Base-by-base conservation (phyloP, 495 filamentous ascomycete genomes). In the Hypoxylon trugodes region DNA sequence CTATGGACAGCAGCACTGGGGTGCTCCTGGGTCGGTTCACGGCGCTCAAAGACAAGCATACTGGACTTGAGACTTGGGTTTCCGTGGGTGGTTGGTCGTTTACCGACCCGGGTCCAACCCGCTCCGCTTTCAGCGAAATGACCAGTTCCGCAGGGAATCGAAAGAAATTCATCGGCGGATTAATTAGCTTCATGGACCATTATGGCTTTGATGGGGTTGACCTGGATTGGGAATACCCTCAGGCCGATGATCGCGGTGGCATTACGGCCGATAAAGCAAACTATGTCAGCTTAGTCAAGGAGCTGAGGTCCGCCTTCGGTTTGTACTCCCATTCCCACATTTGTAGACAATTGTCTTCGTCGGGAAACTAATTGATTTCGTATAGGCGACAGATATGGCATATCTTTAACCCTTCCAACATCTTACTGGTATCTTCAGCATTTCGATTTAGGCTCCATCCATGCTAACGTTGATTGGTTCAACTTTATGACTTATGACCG, bases 171-270 rank as follows among this genome's bases (percentile, higher is more conserved):
- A 79, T 85, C 49, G 26, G 51, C 10, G 79, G 73, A 0, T 47
- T 82, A 0, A 59, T 62, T 0, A 32, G 18, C 1, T 84, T 82
- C 65, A 77, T 86, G 77, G 26, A 68, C 0, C 58, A 63, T 8
- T 84, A 82, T 28, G 76, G 75, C 2, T 86, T 86, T 46, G 71
- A 83, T 42, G 87, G 86, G 1, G 68, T 86, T 1, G 84, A 88
- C 59, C 40, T 87, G 9, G 85, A 86, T 62, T 87, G 84, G 84
- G 81, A 86, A 30, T 86, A 83, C 62, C 82, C 83, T 0, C 76
- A 16, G 0, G 72, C 75, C 4, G 21, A 54, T 7, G 78, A 81
- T 2, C 73, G 77, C 10, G 66, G 74, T 9, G 81, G 83, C 0
- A 42, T 53, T 0, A 18, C 37, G 4, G 73, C 38, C 10, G 82